Evolutionary conservation across 2,329 filamentous ascomycete species (phyloP).

Genomic region (Aspergillus latus): DNA sequence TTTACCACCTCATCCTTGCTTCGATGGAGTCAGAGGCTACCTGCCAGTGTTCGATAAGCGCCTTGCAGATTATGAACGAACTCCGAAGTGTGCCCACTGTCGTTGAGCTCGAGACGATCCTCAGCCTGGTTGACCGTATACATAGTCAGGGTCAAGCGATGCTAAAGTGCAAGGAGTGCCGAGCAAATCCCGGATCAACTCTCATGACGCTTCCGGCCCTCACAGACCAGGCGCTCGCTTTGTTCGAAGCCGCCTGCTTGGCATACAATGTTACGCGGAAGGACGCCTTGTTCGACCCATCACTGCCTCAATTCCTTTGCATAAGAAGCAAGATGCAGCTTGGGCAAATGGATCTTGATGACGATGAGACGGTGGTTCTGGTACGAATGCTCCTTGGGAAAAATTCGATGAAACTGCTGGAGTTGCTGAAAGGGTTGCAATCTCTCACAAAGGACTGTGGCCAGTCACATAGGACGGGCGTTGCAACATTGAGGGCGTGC

Average conservation of each 20-base stretch:
- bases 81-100: conserved; percentile 28
- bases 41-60: conserved; percentile 28
- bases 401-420: conserved; percentile 23
- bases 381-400: conserved; percentile 26
- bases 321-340: conserved; percentile 28
- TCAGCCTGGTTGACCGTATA: conserved; percentile 25
- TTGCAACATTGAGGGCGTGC: conserved; percentile 17
- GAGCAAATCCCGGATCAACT: conserved; percentile 20
- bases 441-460: conserved; percentile 16
- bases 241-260: conserved; percentile 29
- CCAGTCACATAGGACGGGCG: conserved; percentile 14
- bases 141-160: conserved; percentile 24
- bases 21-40: conserved; percentile 18
- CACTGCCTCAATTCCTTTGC: conserved; percentile 25
- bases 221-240: conserved; percentile 32
- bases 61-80: conserved; percentile 26
- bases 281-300: conserved; percentile 25
- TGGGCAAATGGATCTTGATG: conserved; percentile 29
- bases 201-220: conserved; percentile 43
- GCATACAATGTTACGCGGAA: conserved; percentile 27
- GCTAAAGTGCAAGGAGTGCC: conserved; percentile 26
- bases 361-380: conserved; percentile 24
- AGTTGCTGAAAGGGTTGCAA: conserved; percentile 24
- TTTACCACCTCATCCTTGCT: neutral
- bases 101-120: conserved; percentile 27